Base-by-base conservation (phyloP, 2,329 filamentous ascomycete genomes). In the Calonectria henricotiae region DNA sequence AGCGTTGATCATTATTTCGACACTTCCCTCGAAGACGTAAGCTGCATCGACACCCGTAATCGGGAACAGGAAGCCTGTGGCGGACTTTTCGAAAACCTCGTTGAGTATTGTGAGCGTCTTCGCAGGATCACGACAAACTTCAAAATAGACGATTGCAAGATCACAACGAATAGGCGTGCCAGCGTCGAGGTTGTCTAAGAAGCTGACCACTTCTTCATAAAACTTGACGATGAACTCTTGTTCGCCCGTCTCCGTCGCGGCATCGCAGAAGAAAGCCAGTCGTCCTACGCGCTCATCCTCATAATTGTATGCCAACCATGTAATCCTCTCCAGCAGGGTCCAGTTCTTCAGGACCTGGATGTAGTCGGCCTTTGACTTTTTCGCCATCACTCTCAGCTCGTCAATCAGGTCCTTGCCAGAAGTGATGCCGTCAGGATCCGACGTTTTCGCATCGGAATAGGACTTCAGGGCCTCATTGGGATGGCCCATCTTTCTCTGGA, bases 141-240 rank as follows among this genome's bases (percentile, higher is more conserved):
- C 54, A 1, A 76, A 32, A 4, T 79, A 72, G 2, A 72, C 32
- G 1, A 62, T 2, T 0, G 75, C 75, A 1, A 79, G 74, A 0
- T 76, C 75, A 1, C 67, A 8, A 0, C 75, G 76, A 0, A 80
- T 35, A 5, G 78, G 79, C 0, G 73, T 71, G 2, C 68, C 71
- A 1, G 76, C 76, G 2, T 78, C 71, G 1, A 80, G 72, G 25
- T 79, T 79, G 1, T 80, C 78, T 5, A 80, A 62, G 11, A 75
- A 77, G 1, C 46, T 30, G 3, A 78, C 76, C 0, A 70, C 70
- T 6, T 78, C 74, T 23, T 77, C n/a, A 12, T 79, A 79, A 1
- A 75, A 64, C 2, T 74, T 55, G 8, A 77, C 55, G 1, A 79
- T 55, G 2, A 79, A 79, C 0, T 72, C 73, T 0, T 65, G 49